Evolutionary conservation across 345 rosid genomes (phyloP), one percentile per base, ranked within the genome.

Genomic region (Moricandia arvensis): DNA sequence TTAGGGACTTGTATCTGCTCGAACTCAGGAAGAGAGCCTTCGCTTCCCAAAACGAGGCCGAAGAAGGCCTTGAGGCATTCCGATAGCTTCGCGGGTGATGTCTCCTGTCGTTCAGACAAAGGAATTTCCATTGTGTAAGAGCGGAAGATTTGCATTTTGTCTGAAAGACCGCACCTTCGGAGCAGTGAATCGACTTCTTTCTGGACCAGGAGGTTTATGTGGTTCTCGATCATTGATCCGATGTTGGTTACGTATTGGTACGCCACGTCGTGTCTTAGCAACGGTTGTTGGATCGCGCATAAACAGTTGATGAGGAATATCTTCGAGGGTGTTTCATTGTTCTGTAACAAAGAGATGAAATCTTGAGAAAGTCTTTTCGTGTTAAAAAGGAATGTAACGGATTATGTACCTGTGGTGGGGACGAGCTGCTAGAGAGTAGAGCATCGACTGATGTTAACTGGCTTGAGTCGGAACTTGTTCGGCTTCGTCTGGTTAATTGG

Each of bases 1-100:
- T 87, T 95, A 7, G 99, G 98, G 11, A 89, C 98, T 86, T 90
- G 98, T 80, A 95, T 77, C 82, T 82, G 96, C 85, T 95, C 97
- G 53, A 92, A 92, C 72, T 92, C 99, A 1, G 98, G 98, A 67
- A 92, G 86, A 59, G 93, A 83, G 73, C 87, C 86, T 81, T 87
- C 97, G 45, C 96, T 90, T 69, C 97, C 98, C 81, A 92, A 73
- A 66, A 92, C 82, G 51, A 92, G 88, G 55, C 93, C 94, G 53
- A 95, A 92, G 86, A 92, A 93, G 9, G 90, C 87, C 80, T 85
- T 89, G 75, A 95, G 83, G 75, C 93, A 87, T 68, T 89, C 97
- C 0, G 97, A 84, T 59, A 95, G 87, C 18, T 78, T 74, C 2
- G 87, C 71, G 0, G 93, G 89, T 49, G 87, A 83, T 10, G 91